Evolutionary conservation across 495 filamentous ascomycete genomes (phyloP), one percentile per base, ranked within the genome.

Genomic region (Aspergillus carlsbadensis): DNA sequence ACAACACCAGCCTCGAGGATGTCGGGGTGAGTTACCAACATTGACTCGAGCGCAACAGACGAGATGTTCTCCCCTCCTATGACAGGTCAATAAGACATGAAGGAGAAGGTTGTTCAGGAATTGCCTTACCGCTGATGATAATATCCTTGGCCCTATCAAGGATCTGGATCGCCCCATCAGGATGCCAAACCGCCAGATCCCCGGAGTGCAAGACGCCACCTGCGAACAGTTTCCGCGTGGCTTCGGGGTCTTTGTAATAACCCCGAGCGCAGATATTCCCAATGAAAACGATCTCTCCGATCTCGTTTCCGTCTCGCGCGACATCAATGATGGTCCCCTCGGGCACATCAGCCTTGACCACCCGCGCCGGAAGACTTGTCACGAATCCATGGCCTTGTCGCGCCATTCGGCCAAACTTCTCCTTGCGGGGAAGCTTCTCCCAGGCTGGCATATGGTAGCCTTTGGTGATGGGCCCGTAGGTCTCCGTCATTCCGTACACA

Each of bases 31-130:
- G 86, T 87, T 22, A 85, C 88, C n/a, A 98, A 82, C 88, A 96
- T 91, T 52, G 84, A 81, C 74, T 98, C 94, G 6, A 98, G 83
- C 1, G 92, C 90, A 10, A 98, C 87, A 2, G 89, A 94, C 10
- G 90, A 96, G 52, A 98, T 98, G 65, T 98, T 98, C 69, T 98
- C 94, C 52, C 94, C 94, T 44, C 94, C 91, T 94, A 49, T 49
- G 10, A 35, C 8, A 10, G 26, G 17, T 53, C 17, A 53, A 42
- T 22, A 22, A 31, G 22, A 29, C 1, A 11, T 18, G 26, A 33
- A 10, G 17, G 17, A 11, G 29, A 34, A 8, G 17, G 6, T 10
- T 7, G 17, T 8, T 10, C 26, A 17, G 22, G 41, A 22, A 15
- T 22, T 22, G 10, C 74, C 82, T 52, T 78, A 92, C 91, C 94